Evolutionary conservation across 176 grass and related monocot species (phyloP).

Genomic region (Triticum turgidum): DNA sequence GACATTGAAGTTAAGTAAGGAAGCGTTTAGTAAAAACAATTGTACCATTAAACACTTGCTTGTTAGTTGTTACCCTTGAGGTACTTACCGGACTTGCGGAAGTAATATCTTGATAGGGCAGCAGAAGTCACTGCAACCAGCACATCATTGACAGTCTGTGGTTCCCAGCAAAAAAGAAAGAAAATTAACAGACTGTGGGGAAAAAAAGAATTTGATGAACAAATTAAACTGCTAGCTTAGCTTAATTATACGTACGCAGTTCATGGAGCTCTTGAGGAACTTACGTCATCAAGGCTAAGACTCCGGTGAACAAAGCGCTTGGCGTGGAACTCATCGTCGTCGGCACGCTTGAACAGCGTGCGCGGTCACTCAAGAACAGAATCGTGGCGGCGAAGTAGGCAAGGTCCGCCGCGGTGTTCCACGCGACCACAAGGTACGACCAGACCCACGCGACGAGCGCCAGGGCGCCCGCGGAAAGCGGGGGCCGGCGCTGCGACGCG

Average conservation of each 20-base stretch:
- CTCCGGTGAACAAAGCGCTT: background rate
- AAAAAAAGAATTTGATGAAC: background rate
- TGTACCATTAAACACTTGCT: too few species aligned
- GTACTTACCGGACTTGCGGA: background rate
- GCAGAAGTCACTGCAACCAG: background rate
- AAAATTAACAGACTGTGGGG: too few species aligned
- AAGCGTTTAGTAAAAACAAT: background rate
- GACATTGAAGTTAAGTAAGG: background rate
- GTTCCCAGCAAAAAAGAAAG: background rate
- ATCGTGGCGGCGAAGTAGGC: background rate
- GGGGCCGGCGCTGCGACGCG: background rate
- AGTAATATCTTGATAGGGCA: background rate
- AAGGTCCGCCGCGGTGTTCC: background rate
- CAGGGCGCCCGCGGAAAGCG: background rate
- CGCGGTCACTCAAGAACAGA: background rate
- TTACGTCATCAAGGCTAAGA: background rate
- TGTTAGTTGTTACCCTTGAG: too few species aligned
- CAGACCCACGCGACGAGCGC: background rate
- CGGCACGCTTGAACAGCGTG: background rate
- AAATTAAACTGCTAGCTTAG: background rate
- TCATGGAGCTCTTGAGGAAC: background rate
- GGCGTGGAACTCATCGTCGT: background rate
- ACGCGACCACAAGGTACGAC: background rate
- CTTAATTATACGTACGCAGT: background rate
- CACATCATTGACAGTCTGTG: background rate